These are phyloP conservation scores for Boletus patriciae DNA, from an alignment of 768 basidiomycete genomes.

Conservation along the genomic window DNA sequence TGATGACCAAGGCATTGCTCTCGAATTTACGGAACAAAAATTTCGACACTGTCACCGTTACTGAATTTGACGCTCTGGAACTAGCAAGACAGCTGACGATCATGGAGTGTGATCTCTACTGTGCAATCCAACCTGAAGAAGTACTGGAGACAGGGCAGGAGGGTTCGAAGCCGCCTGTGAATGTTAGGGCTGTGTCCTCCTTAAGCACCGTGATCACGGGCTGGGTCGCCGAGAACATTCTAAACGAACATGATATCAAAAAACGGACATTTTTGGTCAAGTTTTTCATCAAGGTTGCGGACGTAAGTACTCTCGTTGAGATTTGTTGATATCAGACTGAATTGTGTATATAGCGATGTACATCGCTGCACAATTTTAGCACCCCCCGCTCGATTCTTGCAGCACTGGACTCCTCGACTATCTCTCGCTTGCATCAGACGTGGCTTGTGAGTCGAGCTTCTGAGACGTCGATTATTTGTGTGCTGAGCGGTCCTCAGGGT, in stretches of 20 bases:
- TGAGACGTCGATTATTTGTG: background rate
- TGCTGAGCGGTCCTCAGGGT: slow-evolving; percentile 48
- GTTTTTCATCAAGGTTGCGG: slow-evolving; percentile 92
- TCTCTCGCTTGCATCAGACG: slow-evolving; percentile 87
- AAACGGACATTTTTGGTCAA: slow-evolving; percentile 76
- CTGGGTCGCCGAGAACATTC: slow-evolving; percentile 93
- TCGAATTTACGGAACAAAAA: slow-evolving; percentile 64
- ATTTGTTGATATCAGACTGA: slow-evolving; percentile 10
- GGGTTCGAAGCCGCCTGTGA: slow-evolving; percentile 58
- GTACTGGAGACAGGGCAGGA: slow-evolving; percentile 82
- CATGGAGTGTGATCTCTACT: slow-evolving; percentile 88
- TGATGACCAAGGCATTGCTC: slow-evolving; percentile 79
- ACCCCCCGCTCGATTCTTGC: slow-evolving; percentile 91
- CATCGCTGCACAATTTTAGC: slow-evolving; percentile 82
- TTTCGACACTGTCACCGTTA: slow-evolving; percentile 62
- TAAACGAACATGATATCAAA: slow-evolving; percentile 88
- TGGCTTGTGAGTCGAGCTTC: slow-evolving; percentile 71
- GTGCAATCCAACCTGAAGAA: slow-evolving; percentile 84
- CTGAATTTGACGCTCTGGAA: slow-evolving; percentile 93
- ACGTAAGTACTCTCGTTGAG: slow-evolving; percentile 53
- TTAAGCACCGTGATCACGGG: slow-evolving; percentile 93
- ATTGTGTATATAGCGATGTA: slow-evolving; percentile 65
- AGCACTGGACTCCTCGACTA: slow-evolving; percentile 93
- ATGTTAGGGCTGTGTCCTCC: slow-evolving; percentile 81
- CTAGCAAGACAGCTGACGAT: slow-evolving; percentile 91